Percentiles rank a stretch among this genome's conserved stretches.
Evolutionary conservation across 345 rosid genomes (phyloP).

Genomic region (Clausena lansium): DNA sequence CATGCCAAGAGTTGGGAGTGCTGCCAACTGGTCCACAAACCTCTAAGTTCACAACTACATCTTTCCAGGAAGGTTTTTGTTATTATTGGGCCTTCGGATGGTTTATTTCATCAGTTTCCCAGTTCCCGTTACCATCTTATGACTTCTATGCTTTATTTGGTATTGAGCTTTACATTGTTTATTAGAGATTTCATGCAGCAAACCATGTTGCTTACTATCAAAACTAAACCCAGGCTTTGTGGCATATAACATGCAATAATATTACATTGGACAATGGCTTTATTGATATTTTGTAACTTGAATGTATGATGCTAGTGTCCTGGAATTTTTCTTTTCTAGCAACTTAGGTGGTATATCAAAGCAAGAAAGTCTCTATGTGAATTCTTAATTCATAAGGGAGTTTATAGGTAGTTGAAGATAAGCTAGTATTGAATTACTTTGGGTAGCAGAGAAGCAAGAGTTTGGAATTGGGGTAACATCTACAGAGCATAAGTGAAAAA

Average conservation of each 20-base stretch:
- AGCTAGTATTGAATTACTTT: background rate
- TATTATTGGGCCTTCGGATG: slow-evolving; percentile 20
- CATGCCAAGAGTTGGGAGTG: slow-evolving; percentile 92
- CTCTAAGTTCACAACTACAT: slow-evolving; percentile 37
- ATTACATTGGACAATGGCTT: background rate
- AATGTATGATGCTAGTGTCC: background rate
- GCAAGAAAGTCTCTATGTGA: background rate
- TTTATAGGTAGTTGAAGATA: background rate
- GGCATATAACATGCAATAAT: slow-evolving; percentile 30
- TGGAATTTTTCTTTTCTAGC: background rate
- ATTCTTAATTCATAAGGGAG: background rate
- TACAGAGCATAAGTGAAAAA: background rate
- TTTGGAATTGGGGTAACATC: background rate
- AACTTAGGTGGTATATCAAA: background rate
- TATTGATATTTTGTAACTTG: background rate
- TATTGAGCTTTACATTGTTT: background rate
- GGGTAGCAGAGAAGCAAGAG: background rate
- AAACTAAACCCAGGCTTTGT: slow-evolving; percentile 16
- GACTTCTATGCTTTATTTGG: slow-evolving; percentile 16
- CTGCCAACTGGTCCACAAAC: slow-evolving; percentile 79
- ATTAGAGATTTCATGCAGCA: slow-evolving; percentile 19
- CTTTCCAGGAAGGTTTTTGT: slow-evolving; percentile 14
- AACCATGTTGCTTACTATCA: slow-evolving; percentile 30
- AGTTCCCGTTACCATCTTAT: slow-evolving; percentile 6
- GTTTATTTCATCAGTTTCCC: slow-evolving; percentile 5